Base-by-base conservation (phyloP, 1,284 basidiomycete species). In the Tilletia indica region DNA sequence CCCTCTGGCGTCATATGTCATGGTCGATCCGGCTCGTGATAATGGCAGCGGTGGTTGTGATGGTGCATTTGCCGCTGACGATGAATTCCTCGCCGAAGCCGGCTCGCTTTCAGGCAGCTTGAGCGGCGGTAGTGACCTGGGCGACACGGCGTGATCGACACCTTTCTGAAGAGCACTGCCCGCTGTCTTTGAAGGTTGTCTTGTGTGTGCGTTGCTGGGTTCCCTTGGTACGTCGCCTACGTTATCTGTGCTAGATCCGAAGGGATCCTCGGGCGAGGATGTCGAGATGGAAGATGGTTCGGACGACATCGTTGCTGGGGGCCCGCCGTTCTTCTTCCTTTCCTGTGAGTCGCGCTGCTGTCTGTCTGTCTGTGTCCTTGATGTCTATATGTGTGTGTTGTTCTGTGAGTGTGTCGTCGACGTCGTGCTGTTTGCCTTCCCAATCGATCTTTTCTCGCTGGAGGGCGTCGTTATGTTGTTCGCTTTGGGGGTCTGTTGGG, bases 201-300 rank as follows among this genome's bases (percentile, higher is more conserved):
- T 25, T 42, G 61, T 64, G 61, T 64, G 61, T n/a, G 61, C 61
- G 36, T 11, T 39, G 3, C 1, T 38, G 31, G 61, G 61, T 9
- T 25, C 61, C 34, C 12, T 38, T 11, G 61, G 61, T 8, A 64
- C 16, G 36, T 38, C 61, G 51, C 51, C 19, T 11, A 64, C 61
- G 38, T 34, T 36, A 16, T 64, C 61, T 38, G 61, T 38, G 61
- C 61, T 64, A 2, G 61, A 34, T 2, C 61, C 31, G 36, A 64
- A 64, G 16, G 61, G 61, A 34, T 64, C 61, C 36, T 19, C 36
- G 34, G 61, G 38, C 36, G 61, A 64, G 61, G 61, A 64, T 12
- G 61, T 16, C 5, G 61, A 36, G 36, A 54, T 54, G 12, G 61
- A 64, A 5, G 61, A 19, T n/a, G 61, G 61, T 58, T 58, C 25